Evolutionary conservation across 257 asterid genomes (phyloP).

Genomic region (Lycium ferocissimum): DNA sequence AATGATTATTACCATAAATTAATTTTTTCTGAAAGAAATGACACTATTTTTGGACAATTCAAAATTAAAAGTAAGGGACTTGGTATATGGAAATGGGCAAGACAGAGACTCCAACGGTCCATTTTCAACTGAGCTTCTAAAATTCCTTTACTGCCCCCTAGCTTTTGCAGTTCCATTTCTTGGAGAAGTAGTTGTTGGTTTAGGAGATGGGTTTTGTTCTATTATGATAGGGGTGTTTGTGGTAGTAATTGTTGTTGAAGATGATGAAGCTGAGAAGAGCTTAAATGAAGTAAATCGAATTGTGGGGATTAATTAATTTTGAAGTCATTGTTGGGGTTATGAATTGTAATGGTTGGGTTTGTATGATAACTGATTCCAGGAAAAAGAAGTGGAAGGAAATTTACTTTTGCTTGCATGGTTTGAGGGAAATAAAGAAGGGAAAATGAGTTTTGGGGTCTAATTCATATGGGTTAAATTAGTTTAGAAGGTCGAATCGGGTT

Average conservation of each 20-base stretch:
- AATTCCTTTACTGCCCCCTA: constrained; percentile 42
- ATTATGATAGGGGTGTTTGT: constrained; percentile 19
- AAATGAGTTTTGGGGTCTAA: too few relatives aligned
- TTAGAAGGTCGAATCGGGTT: too few relatives aligned
- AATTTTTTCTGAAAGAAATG: too few relatives aligned
- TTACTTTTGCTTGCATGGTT: too few relatives aligned
- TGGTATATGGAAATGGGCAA: constrained; percentile 50
- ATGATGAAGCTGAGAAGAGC: constrained; percentile 48
- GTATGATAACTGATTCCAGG: background rate
- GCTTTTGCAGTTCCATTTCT: constrained; percentile 37
- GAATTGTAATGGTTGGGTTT: constrained; percentile 8
- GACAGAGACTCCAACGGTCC: constrained; percentile 70
- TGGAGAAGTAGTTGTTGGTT: constrained; percentile 33
- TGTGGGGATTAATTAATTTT: constrained; percentile 33
- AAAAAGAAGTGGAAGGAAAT: background rate
- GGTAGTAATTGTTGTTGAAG: constrained; percentile 35
- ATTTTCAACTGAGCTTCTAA: constrained; percentile 51
- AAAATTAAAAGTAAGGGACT: too few relatives aligned
- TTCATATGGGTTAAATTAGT: too few relatives aligned
- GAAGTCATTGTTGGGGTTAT: constrained; percentile 16
- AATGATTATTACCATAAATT: too few relatives aligned
- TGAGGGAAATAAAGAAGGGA: too few relatives aligned
- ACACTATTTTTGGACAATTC: too few relatives aligned
- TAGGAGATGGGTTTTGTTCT: constrained; percentile 5
- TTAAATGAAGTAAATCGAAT: constrained; percentile 51